Conservation (phyloP, 768 basidiomycete species). For the Lactarius hengduanensis region DNA sequence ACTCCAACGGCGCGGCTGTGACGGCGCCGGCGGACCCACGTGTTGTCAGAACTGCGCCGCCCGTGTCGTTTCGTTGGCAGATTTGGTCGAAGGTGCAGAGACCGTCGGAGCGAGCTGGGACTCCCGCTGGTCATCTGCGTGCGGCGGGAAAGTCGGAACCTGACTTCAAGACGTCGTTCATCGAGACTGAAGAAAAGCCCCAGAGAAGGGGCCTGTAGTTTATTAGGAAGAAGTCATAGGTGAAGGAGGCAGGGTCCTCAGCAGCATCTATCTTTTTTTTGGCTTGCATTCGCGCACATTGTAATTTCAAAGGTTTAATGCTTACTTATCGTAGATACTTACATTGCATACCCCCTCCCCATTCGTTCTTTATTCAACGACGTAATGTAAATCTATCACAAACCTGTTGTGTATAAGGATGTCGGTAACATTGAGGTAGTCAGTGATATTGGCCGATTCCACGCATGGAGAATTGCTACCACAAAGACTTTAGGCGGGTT, state of each 20-base stretch:
- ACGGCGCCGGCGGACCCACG: background rate
- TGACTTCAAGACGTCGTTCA: conserved; percentile 14
- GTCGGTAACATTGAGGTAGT: too few species aligned
- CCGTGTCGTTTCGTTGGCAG: conserved; percentile 12
- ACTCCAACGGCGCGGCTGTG: background rate
- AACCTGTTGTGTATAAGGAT: background rate
- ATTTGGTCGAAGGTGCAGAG: conserved; percentile 20
- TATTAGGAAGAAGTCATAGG: conserved; percentile 8
- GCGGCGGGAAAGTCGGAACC: conserved; percentile 17
- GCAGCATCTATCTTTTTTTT: background rate
- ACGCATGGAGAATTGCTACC: background rate
- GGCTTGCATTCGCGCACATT: background rate
- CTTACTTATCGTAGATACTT: background rate
- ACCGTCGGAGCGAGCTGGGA: conserved; percentile 4
- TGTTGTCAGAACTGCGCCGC: background rate
- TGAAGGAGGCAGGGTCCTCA: background rate
- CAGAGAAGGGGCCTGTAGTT: conserved; percentile 20
- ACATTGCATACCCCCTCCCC: background rate
- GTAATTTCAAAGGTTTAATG: background rate
- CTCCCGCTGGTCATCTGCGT: background rate
- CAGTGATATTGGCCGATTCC: too few species aligned
- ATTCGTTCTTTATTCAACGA: background rate
- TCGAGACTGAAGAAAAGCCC: conserved; percentile 13
- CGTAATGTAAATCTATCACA: background rate
- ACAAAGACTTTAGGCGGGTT: too few species aligned